phyloP scores from a whole-genome alignment of 805 yeast species.

The Sporopachydermia quercuum region DNA sequence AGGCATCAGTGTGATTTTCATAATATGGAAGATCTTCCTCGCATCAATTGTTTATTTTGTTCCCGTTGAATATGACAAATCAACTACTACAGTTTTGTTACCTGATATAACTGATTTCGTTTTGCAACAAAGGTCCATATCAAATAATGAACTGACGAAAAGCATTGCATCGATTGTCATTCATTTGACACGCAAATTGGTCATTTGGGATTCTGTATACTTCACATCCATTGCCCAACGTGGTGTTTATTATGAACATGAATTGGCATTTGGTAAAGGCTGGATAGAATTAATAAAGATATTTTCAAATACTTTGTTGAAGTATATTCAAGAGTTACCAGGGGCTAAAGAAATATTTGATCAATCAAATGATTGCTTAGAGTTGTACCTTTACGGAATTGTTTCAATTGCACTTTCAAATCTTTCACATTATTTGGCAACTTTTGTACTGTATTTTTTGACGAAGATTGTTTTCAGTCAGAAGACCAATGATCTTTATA shows the following conservation, averaged over 20 bases:
- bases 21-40: not conserved
- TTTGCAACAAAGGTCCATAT: not conserved
- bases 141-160: not conserved
- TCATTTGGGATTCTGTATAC: constrained; percentile 81
- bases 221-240: constrained; percentile 42
- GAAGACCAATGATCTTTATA: constrained; percentile 7
- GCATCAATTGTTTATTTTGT: not conserved
- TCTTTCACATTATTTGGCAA: constrained; percentile 32
- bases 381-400: constrained; percentile 28
- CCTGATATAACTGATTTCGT: not conserved
- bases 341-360: constrained; percentile 7
- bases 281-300: constrained; percentile 45
- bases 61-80: not conserved
- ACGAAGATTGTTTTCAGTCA: constrained; percentile 20
- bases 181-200: constrained; percentile 19
- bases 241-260: constrained; percentile 63
- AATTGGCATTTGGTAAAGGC: constrained; percentile 71
- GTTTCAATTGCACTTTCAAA: constrained; percentile 37
- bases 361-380: constrained; percentile 18
- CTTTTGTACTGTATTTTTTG: constrained; percentile 32
- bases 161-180: not conserved
- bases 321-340: constrained; percentile 4
- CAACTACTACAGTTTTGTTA: not conserved
- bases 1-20: not conserved
- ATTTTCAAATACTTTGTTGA: not conserved